A percentile compares a stretch with the other conserved stretches of the same genome.
phyloP scores from a whole-genome alignment of 2,329 filamentous ascomycete genomes.

The Colletotrichum sp. region DNA sequence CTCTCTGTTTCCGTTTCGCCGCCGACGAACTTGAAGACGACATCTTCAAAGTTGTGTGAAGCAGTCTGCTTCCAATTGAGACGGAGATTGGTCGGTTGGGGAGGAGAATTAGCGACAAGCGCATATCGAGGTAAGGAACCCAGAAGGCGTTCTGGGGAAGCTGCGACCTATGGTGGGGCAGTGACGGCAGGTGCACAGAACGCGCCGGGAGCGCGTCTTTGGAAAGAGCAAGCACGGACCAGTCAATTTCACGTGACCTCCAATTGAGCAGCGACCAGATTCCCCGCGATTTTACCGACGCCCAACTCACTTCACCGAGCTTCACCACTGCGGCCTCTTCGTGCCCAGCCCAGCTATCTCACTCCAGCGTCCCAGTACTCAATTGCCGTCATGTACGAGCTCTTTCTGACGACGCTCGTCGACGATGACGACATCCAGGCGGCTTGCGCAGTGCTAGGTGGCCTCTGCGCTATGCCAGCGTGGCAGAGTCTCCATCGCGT shows the following conservation, averaged over 20 bases:
- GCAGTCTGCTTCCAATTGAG: neutral
- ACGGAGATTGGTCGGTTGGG: neutral
- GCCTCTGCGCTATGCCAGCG: slow-evolving; percentile 61
- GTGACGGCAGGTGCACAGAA: neutral
- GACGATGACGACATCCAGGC: slow-evolving; percentile 52
- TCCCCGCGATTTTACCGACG: neutral
- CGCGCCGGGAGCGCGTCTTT: neutral
- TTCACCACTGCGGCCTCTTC: neutral
- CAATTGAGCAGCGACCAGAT: neutral
- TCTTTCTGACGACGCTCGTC: slow-evolving; percentile 63
- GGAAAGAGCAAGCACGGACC: neutral
- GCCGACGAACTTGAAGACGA: neutral
- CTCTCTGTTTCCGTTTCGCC: slow-evolving; percentile 42
- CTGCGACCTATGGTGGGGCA: neutral
- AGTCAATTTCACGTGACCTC: neutral
- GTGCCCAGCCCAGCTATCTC: neutral
- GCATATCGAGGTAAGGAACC: neutral
- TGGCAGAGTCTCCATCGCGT: slow-evolving; percentile 55
- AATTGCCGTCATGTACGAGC: slow-evolving; percentile 55
- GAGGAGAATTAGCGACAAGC: neutral
- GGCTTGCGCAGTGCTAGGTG: slow-evolving; percentile 59
- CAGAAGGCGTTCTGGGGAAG: neutral
- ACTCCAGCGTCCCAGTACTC: neutral
- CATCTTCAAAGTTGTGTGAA: neutral
- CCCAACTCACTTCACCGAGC: neutral